Base-by-base conservation (phyloP, 805 yeast species). In the Babjeviella inositovora region DNA sequence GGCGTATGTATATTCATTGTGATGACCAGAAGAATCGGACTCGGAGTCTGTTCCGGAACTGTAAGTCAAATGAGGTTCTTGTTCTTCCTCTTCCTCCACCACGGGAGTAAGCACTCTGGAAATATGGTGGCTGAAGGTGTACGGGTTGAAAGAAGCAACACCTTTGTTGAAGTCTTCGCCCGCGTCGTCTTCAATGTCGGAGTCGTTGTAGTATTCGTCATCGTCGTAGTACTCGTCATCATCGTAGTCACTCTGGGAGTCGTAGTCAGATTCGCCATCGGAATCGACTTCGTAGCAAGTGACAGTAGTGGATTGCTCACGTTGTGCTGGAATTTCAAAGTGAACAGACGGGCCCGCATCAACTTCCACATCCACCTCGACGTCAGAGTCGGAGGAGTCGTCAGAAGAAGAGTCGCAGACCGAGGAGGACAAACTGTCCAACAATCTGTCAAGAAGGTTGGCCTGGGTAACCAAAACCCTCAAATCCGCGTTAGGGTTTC, bases 391-490 rank as follows among this genome's bases (percentile, higher is more conserved):
- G n/a, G n/a, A n/a, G 12, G 31, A 18, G 7, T 24, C 25, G 11
- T 25, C 25, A 17, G 29, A 29, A 28, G 50, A 30, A 31, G 44
- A 42, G 25, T 34, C 41, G 17, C 50, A 35, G 30, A 45, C 48
- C 31, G 26, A 26, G 15, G 21, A 18, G 25, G 42, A 43, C 17
- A 64, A 46, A 26, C 49, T 49, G 36, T 66, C 79, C 63, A 75
- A 70, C 24, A 74, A 40, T 30, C 53, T 57, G 38, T 75, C 84
- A 31, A 74, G 55, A 52, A 75, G 48, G 41, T 74, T 75, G 11
- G 84, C 82, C 43, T 75, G 84, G 19, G 69, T 58, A 4, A 74
- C 80, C 18, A 74, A 53, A 23, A 54, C 48, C 23, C 77, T 54
- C 23, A 74, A 53, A 25, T 67, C 50, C 15, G 71, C 62, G 34